These are phyloP conservation scores for Naganishia onofrii DNA, from an alignment of 768 basidiomycete species.

Conservation along the genomic window DNA sequence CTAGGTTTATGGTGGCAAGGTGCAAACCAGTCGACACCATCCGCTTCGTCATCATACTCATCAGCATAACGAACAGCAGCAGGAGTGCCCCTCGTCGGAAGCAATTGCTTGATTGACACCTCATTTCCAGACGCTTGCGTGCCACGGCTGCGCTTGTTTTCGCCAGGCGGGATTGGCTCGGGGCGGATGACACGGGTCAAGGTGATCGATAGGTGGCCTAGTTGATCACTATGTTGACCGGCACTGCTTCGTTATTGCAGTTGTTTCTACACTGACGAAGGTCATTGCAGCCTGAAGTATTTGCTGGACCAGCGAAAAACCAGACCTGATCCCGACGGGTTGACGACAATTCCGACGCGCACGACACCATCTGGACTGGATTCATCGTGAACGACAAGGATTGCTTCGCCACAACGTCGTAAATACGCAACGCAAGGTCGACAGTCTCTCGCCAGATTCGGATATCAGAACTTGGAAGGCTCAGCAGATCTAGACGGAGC, in stretches of 20 bases:
- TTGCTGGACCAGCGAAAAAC: neutral
- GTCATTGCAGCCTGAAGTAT: neutral
- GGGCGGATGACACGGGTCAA: neutral
- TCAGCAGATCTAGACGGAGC: neutral
- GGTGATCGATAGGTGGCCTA: slow-evolving; percentile 3
- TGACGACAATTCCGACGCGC: neutral
- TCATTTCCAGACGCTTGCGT: slow-evolving; percentile 2
- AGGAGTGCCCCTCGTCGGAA: too few species aligned
- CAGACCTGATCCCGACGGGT: neutral
- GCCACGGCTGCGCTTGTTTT: neutral
- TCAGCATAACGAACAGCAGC: too few species aligned
- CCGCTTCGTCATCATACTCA: neutral
- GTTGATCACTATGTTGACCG: neutral
- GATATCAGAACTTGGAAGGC: neutral
- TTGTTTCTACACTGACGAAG: neutral
- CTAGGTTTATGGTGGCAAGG: too few species aligned
- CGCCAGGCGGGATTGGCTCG: slow-evolving; percentile 6
- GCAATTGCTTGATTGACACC: neutral
- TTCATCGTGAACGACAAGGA: neutral
- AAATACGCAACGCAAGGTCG: neutral
- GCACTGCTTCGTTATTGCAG: neutral
- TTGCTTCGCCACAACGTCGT: neutral
- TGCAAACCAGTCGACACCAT: neutral
- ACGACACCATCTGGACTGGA: neutral
- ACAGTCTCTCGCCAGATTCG: neutral